phyloP scores from a whole-genome alignment of 495 filamentous ascomycete genomes.

The Xylaria acuta region DNA sequence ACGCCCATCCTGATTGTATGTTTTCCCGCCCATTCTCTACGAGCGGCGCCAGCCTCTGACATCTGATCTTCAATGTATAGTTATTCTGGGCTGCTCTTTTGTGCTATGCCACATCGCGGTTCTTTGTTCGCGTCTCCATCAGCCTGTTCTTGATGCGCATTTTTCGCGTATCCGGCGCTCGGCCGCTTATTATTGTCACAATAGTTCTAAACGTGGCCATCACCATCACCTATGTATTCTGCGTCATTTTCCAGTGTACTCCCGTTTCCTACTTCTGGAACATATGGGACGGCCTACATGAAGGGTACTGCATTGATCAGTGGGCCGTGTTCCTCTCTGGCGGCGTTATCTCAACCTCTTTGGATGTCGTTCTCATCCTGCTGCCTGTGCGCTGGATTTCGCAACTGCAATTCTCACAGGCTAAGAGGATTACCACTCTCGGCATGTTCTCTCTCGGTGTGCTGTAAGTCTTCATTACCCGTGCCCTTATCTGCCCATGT shows the following conservation, averaged over 20 bases:
- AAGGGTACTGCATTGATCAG: conserved; percentile 35
- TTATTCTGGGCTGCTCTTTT: background rate
- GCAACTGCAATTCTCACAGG: conserved; percentile 45
- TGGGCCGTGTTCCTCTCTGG: background rate
- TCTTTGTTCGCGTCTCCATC: background rate
- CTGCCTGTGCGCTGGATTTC: conserved; percentile 52
- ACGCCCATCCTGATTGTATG: background rate
- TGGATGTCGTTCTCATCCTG: conserved; percentile 43
- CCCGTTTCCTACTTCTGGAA: conserved; percentile 42
- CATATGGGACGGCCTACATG: conserved; percentile 33
- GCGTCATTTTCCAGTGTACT: conserved; percentile 39
- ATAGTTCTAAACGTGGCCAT: background rate
- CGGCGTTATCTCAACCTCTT: background rate
- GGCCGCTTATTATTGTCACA: background rate
- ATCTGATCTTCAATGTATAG: background rate
- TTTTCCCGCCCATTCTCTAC: background rate
- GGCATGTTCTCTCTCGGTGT: conserved; percentile 54
- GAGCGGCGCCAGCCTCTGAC: background rate
- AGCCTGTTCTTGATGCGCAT: background rate
- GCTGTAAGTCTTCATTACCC: conserved; percentile 47
- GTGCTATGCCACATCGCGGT: background rate
- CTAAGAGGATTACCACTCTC: conserved; percentile 54
- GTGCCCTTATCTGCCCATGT: background rate
- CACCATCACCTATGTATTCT: conserved; percentile 20
- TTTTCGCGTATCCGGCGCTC: background rate